Base-by-base conservation (phyloP, 768 basidiomycete species). In the Kwoniella botswanensis region DNA sequence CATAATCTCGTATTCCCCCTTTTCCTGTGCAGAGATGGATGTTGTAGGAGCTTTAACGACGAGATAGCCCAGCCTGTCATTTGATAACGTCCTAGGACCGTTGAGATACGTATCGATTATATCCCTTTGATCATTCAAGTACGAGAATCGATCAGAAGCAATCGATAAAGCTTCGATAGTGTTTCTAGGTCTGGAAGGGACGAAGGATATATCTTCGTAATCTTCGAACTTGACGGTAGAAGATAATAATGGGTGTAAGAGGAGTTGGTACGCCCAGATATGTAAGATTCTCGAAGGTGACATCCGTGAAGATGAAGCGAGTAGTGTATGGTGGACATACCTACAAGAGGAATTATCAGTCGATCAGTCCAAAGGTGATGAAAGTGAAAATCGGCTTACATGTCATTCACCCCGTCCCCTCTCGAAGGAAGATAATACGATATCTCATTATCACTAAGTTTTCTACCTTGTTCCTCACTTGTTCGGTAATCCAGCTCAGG, bases 381-480 rank as follows among this genome's bases (percentile, higher is more conserved):
- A 26, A 53, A 12, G 5, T 4, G 50, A 26, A n/a, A 59, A 63
- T 41, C 17, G 12, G 18, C 88, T 71, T 76, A 92, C 93, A 94
- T 93, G 80, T 94, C 93, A 75, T 94, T 94, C 43, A 93, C 92
- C 22, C 84, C 84, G 64, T 86, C 88, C 56, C 89, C 89, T n/a
- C 93, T 86, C 3, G 89, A 89, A 2, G 91, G 92, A 11, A 93
- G 86, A 80, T 88, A 93, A 83, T 93, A 94, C 1, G 91, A 92
- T 9, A 87, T 82, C 83, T 94, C 92, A 24, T 89, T 92, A 68
- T 92, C 89, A 4, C 92, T 91, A 60, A 94, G 84, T 67, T 54
- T 67, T 26, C 71, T 63, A 63, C 55, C 56, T 59, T 42, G 57
- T 52, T 63, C 21, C 43, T 44, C 29, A n/a, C 22, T 17, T 12